Base-by-base conservation (phyloP, 805 yeast species). In the Komagataella phaffii region DNA sequence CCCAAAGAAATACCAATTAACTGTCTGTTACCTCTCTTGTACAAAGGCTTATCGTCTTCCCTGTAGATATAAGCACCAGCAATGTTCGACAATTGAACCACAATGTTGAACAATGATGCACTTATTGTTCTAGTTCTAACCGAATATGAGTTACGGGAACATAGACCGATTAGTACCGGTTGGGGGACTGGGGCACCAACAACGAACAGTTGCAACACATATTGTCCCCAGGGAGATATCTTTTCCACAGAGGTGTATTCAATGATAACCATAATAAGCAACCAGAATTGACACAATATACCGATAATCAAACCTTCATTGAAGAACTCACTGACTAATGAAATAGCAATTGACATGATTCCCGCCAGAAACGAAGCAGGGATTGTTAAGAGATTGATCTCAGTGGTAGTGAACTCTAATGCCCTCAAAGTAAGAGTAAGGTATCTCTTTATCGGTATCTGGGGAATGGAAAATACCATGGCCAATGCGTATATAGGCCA, bases 401-500 rank as follows among this genome's bases (percentile, higher is more conserved):
- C 62, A 56, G 75, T 70, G 0, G 77, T 73, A 18, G 69, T 59
- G 61, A 75, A 81, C 0, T 83, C 83, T 54, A 80, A 60, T 43
- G 58, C 57, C 56, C 68, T 72, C 59, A 81, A 63, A 3, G 72
- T 70, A 48, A 80, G 59, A 0, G 82, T 74, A 61, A 79, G 55
- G 62, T 81, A 81, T 3, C 60, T 55, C 17, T 59, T 53, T n/a
- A 69, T 57, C 1, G 76, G 71, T n/a, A 58, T 53, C 2, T 59
- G 53, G 7, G 75, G 73, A 21, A 73, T 61, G 54, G 65, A 69
- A 19, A 64, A 64, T 10, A 76, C 53, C 8, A 80, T 47, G n/a
- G 85, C 77, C 48, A 62, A 57, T 3, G 72, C 52, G 55, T 76
- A 78, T 24, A 79, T 61, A 24, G 85, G 85, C 76, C 81, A 71